Percentiles rank a stretch among this genome's conserved stretches.
Evolutionary conservation across 371 early-diverging fungal genomes (phyloP).

Genomic region (Haplosporangium sp.): DNA sequence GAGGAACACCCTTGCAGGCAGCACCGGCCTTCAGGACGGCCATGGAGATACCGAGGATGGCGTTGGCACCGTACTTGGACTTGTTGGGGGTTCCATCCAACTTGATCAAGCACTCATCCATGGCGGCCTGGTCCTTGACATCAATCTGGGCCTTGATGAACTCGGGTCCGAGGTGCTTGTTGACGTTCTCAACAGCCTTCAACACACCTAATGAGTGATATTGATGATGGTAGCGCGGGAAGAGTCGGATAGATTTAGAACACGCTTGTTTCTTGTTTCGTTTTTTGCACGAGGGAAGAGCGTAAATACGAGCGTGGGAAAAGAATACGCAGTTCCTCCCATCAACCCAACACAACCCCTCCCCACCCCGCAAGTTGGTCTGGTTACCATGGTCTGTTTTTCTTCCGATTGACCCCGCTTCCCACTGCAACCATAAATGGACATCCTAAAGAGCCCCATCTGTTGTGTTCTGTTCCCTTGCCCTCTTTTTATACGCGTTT

Average conservation of each 20-base stretch:
- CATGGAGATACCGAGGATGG: conserved; percentile 97
- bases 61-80: conserved; percentile 97
- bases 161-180: conserved; percentile 85
- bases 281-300: too few relatives aligned
- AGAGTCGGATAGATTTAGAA: background rate
- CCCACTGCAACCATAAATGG: background rate
- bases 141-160: conserved; percentile 80
- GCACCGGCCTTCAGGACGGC: conserved; percentile 98
- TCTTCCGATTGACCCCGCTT: too few relatives aligned
- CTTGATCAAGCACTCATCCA: conserved; percentile 92
- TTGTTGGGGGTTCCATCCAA: conserved; percentile 97
- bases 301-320: too few relatives aligned
- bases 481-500: background rate
- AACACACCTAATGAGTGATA: conserved; percentile 76
- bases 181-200: conserved; percentile 95
- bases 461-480: background rate
- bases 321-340: too few relatives aligned
- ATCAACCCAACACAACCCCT: too few relatives aligned
- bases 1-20: conserved; percentile 88
- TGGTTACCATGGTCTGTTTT: too few relatives aligned
- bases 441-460: background rate
- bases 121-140: conserved; percentile 86
- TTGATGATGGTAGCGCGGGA: background rate
- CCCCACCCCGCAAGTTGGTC: too few relatives aligned
- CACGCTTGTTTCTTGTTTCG: too few relatives aligned